A percentile compares a stretch with the other conserved stretches of the same genome.
phyloP scores from a whole-genome alignment of 2,329 filamentous ascomycete genomes.

The Diatrype stigma region DNA sequence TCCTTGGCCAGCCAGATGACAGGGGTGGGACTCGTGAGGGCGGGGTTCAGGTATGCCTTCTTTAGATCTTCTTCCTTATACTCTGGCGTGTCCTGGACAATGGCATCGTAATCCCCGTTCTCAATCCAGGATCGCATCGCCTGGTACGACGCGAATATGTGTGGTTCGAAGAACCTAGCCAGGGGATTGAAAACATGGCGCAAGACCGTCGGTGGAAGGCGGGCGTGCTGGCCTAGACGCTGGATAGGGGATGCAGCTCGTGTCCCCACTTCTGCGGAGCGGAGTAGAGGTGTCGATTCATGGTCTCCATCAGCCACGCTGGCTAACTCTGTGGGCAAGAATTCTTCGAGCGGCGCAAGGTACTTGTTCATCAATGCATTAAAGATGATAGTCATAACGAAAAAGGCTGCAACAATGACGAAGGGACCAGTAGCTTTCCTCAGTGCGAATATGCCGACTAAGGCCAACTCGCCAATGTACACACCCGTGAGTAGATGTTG shows the following conservation, averaged over 20 bases:
- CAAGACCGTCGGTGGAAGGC: conserved; percentile 13
- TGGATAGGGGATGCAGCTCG: conserved; percentile 16
- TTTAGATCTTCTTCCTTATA: conserved; percentile 25
- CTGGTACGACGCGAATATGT: conserved; percentile 21
- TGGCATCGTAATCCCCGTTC: conserved; percentile 13
- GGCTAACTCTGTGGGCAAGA: conserved; percentile 20
- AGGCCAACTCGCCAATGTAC: conserved; percentile 64
- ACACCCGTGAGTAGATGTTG: conserved; percentile 69
- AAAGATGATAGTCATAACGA: conserved; percentile 59
- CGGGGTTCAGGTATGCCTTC: conserved; percentile 27
- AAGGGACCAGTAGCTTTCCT: conserved; percentile 53
- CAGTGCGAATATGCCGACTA: conserved; percentile 68
- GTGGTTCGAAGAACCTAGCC: conserved; percentile 24
- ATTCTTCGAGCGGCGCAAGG: conserved; percentile 25
- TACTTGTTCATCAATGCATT: conserved; percentile 41
- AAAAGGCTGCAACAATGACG: conserved; percentile 57
- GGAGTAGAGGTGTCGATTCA: conserved; percentile 23
- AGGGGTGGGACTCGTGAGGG: conserved; percentile 39
- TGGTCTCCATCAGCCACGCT: conserved; percentile 10
- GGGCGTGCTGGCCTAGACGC: conserved; percentile 14
- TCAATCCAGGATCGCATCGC: conserved; percentile 23
- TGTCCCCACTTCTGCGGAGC: conserved; percentile 17
- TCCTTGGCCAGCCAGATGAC: conserved; percentile 66
- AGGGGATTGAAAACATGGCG: conserved; percentile 19
- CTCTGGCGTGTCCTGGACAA: conserved; percentile 12